Evolutionary conservation across 2,329 filamentous ascomycete genomes (phyloP).

Genomic region (Trichophaea hybrida): DNA sequence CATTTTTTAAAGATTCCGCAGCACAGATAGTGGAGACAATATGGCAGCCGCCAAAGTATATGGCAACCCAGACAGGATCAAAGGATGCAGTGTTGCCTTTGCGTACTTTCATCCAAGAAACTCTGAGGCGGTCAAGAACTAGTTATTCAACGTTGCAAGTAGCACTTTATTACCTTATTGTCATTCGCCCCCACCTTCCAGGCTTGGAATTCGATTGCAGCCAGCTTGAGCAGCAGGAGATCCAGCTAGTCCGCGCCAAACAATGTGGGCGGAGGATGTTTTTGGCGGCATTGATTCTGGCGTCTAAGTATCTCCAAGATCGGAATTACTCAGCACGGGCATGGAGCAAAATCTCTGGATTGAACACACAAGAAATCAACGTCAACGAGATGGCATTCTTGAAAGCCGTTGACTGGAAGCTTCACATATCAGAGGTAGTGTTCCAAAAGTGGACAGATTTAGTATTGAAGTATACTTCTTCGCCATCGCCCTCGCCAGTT

Average conservation of each 20-base stretch:
- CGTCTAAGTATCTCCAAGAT: slow-evolving; percentile 95
- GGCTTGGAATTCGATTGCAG: slow-evolving; percentile 56
- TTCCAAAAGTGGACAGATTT: slow-evolving; percentile 93
- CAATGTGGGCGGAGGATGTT: slow-evolving; percentile 98
- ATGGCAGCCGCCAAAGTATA: slow-evolving; percentile 78
- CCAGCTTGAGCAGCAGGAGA: slow-evolving; percentile 66
- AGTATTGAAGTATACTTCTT: slow-evolving; percentile 67
- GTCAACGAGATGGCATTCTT: slow-evolving; percentile 91
- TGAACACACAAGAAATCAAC: slow-evolving; percentile 87
- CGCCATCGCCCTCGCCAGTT: slow-evolving; percentile 16
- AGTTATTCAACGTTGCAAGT: slow-evolving; percentile 97
- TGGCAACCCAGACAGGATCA: slow-evolving; percentile 40
- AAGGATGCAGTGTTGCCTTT: slow-evolving; percentile 71
- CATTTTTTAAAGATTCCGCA: slow-evolving; percentile 58
- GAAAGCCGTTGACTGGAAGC: slow-evolving; percentile 77
- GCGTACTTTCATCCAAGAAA: slow-evolving; percentile 95
- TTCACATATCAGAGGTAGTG: slow-evolving; percentile 77
- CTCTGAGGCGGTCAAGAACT: slow-evolving; percentile 79
- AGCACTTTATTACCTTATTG: slow-evolving; percentile 84
- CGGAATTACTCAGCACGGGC: slow-evolving; percentile 93
- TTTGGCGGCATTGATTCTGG: slow-evolving; percentile 80
- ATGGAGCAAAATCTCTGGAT: slow-evolving; percentile 98
- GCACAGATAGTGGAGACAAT: slow-evolving; percentile 95
- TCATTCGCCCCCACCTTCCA: slow-evolving; percentile 83
- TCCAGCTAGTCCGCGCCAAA: slow-evolving; percentile 59